Base-by-base conservation (phyloP, 2,329 filamentous ascomycete species). In the Pleomassaria siparia region DNA sequence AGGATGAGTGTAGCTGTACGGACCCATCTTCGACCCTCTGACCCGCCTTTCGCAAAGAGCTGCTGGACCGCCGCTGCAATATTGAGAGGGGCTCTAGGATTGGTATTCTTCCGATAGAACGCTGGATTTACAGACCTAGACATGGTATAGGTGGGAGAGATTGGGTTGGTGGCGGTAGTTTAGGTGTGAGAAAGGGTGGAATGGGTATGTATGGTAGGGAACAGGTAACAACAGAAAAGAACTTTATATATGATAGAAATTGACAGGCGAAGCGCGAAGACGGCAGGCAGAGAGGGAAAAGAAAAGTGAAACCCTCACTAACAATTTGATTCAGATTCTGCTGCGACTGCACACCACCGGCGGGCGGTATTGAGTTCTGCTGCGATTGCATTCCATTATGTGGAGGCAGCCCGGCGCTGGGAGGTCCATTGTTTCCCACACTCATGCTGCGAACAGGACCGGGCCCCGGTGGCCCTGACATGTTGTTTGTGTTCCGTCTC, bases 251-350 rank as follows among this genome's bases (percentile, higher is more conserved):
- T 4, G 12, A 12, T 4, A 5, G 6, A 16, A 16, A 20, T n/a
- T 35, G 11, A 22, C 22, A 24, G 20, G n/a, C 13, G 5, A 15
- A 13, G 36, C 36, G 8, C 12, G 15, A 22, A 16, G 7, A 11
- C 8, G n/a, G 16, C 8, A 40, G 41, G 9, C 4, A 26, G 13
- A 43, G 8, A 45, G 7, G 35, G 32, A 10, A 48, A 32, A 33
- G 26, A 18, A 30, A 47, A 1, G 24, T 28, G 16, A 28, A n/a
- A 48, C 12, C 37, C 4, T 16, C 22, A 78, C 91, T 81, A 80
- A 96, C 92, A 72, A 97, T 97, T 60, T 96, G 91, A 63, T 97
- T 97, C 1, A 96, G 73, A 66, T 96, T 95, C 63, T 95, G 89
- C 54, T 92, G 90, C 2, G 87, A 66, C 48, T 77, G 70, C 59